Conservation (phyloP, 495 filamentous ascomycete species). For the Mycothermus thermophilus region DNA sequence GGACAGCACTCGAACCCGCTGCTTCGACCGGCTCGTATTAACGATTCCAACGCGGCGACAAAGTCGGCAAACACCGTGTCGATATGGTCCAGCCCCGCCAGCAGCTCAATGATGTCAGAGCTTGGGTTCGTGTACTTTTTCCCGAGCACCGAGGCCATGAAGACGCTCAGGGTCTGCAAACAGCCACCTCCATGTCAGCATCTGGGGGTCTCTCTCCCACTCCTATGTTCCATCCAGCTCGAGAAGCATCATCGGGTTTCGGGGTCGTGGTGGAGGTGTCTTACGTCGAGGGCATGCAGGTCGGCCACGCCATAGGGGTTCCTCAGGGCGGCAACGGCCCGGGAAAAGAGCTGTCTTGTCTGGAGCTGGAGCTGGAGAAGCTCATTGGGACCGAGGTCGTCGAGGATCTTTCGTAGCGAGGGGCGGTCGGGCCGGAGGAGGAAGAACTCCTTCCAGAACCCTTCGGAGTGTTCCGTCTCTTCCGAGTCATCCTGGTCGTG, state of each 20-base stretch:
- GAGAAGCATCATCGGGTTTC: not conserved
- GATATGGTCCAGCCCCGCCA: constrained; percentile 77
- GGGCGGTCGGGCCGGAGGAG: constrained; percentile 62
- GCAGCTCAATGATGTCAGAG: constrained; percentile 79
- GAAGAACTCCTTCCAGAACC: constrained; percentile 96
- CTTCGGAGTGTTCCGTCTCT: constrained; percentile 58
- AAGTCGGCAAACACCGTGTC: constrained; percentile 81
- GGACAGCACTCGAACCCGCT: constrained; percentile 17
- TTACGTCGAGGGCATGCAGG: constrained; percentile 79
- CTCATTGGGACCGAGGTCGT: constrained; percentile 54
- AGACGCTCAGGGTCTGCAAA: constrained; percentile 71
- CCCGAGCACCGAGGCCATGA: constrained; percentile 61
- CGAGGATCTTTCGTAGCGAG: constrained; percentile 51
- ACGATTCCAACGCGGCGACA: constrained; percentile 63
- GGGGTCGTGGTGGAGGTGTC: constrained; percentile 12
- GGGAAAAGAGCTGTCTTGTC: constrained; percentile 64
- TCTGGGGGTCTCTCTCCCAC: too few relatives aligned
- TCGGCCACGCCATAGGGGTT: constrained; percentile 47
- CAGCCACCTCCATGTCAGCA: not conserved
- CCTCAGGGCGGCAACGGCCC: constrained; percentile 56
- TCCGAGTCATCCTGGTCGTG: constrained; percentile 34
- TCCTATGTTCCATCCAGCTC: not conserved
- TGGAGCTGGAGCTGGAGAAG: constrained; percentile 58
- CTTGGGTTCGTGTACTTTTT: constrained; percentile 95
- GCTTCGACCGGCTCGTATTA: constrained; percentile 63